Evolutionary conservation across 2,329 filamentous ascomycete species (phyloP).

Genomic region (Calonectria hawksworthii): DNA sequence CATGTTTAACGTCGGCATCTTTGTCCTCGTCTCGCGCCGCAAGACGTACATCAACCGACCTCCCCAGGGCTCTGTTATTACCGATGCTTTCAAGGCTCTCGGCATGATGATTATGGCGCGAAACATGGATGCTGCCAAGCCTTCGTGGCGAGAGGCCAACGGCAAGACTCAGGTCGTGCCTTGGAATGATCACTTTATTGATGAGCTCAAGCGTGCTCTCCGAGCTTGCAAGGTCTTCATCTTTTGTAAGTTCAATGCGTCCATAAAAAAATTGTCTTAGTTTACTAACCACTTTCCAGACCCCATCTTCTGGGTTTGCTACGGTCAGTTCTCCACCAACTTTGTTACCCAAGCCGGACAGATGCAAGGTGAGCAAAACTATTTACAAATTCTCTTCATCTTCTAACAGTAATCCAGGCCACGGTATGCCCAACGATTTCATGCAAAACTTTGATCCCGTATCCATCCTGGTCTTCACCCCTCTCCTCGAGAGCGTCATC

Average conservation of each 20-base stretch:
- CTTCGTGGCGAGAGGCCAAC: conserved; percentile 71
- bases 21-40: conserved; percentile 62
- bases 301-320: conserved; percentile 77
- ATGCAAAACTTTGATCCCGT: conserved; percentile 79
- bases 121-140: conserved; percentile 74
- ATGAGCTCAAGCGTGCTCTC: conserved; percentile 76
- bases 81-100: conserved; percentile 70
- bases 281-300: conserved; percentile 45
- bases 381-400: too few species aligned
- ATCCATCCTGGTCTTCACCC: conserved; percentile 76
- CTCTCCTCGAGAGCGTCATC: conserved; percentile 71
- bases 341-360: conserved; percentile 72
- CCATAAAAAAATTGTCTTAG: neutral
- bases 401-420: conserved; percentile 46
- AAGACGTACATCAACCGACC: conserved; percentile 66
- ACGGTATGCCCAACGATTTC: conserved; percentile 79
- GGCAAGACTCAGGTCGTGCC: conserved; percentile 58
- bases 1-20: conserved; percentile 73
- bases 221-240: conserved; percentile 80
- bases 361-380: conserved; percentile 57
- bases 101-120: conserved; percentile 55
- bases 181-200: conserved; percentile 80
- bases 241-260: conserved; percentile 57
- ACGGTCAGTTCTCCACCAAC: conserved; percentile 77
- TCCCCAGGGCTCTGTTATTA: conserved; percentile 74